A percentile compares a stretch with the other conserved stretches of the same genome.
These are phyloP conservation scores for Cyberlindnera veronae DNA, from an alignment of 805 yeast genomes.

Conservation along the genomic window DNA sequence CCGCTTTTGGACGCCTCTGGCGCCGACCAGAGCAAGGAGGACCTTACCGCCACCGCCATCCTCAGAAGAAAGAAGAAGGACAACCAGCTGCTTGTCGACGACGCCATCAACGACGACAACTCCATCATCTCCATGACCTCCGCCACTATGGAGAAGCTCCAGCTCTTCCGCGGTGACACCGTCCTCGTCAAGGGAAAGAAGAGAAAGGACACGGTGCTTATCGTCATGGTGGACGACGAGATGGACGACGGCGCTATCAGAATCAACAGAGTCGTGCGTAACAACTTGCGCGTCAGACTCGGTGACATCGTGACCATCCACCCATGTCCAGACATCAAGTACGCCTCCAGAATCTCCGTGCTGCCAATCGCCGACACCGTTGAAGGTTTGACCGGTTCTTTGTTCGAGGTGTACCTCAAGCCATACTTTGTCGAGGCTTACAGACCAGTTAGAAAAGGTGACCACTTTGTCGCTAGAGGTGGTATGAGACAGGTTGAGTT, in stretches of 20 bases:
- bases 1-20: constrained; percentile 66
- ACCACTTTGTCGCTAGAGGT: constrained; percentile 93
- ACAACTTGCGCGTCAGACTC: constrained; percentile 87
- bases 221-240: constrained; percentile 94
- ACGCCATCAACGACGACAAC: constrained; percentile 95
- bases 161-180: constrained; percentile 96
- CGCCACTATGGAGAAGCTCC: constrained; percentile 90
- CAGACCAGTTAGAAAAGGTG: constrained; percentile 98
- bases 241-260: constrained; percentile 94
- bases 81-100: constrained; percentile 88
- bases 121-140: constrained; percentile 94
- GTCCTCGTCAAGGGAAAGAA: constrained; percentile 96
- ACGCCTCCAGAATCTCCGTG: constrained; percentile 91
- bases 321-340: constrained; percentile 97
- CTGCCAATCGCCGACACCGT: constrained; percentile 97
- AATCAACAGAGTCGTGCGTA: constrained; percentile 92
- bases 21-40: constrained; percentile 51
- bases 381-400: constrained; percentile 95
- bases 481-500: constrained; percentile 99
- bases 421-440: constrained; percentile 99
- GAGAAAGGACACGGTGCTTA: constrained; percentile 94
- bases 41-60: constrained; percentile 93
- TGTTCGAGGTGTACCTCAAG: constrained; percentile 92
- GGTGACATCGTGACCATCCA: constrained; percentile 91
- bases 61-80: constrained; percentile 97